Base-by-base conservation (phyloP, 2,329 filamentous ascomycete genomes). In the Talaromyces pinophilus region DNA sequence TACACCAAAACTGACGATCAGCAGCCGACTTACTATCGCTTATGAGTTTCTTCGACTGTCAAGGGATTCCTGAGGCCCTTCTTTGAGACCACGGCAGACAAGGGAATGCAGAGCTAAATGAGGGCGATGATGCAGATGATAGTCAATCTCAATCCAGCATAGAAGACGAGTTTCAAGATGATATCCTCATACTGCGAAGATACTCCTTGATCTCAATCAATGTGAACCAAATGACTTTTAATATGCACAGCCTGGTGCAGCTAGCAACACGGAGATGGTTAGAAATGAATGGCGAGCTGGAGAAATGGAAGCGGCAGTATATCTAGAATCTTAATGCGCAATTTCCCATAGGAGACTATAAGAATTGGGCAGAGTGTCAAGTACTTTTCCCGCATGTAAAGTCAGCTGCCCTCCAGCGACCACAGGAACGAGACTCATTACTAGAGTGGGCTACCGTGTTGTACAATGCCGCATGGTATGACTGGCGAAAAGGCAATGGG, bases 11-110 rank as follows among this genome's bases (percentile, higher is more conserved):
- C 33, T 68, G 67, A 33, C 71, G 65, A 30, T 69, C 69, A 1
- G 74, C 76, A 13, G 70, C 71, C 13, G 67, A 72, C 17, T 65
- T 76, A 5, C 59, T 77, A 8, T 73, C 72, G 4, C 63, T 75
- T 0, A 74, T 77, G 72, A 71, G 70, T 44, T 71, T 75, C 62
- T 71, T 75, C 17, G 71, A 77, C 61, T 67, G 71, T 42, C 72
- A 76, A 48, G 71, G 67, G 28, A 73, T 76, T 54, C 70, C 71
- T 13, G 67, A 72, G 44, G 5, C 19, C 5, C 42, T 76, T 19
- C 28, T 76, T 59, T 22, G 44, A 55, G 44, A 62, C 25, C 13
- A 50, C 11, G 13, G 46, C 10, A 59, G 60, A 38, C 33, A 30
- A 8, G 22, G 59, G 19, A 15, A 50, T 50, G 2, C 8, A 10